These are phyloP conservation scores for Acanthamoeba healyi DNA, from an alignment of 208 protist genomes.

Conservation along the genomic window DNA sequence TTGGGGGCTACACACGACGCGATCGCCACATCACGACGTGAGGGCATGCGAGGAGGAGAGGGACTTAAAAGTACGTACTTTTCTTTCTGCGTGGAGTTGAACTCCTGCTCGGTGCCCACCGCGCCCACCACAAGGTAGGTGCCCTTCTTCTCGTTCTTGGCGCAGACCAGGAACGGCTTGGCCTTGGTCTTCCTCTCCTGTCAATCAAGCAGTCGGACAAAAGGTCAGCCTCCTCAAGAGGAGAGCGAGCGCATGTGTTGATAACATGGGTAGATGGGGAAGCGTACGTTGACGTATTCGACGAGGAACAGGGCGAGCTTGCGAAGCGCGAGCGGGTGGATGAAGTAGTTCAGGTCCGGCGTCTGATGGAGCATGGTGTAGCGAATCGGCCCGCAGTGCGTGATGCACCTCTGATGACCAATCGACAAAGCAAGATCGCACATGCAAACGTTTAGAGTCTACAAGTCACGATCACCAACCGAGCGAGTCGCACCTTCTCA, in stretches of 20 bases:
- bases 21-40: not conserved
- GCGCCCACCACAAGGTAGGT: slow-evolving; percentile 72
- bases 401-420: not conserved
- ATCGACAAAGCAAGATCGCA: not conserved
- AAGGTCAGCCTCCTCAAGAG: no score
- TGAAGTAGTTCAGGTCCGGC: slow-evolving; percentile 69
- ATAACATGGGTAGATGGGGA: no score
- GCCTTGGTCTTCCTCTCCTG: slow-evolving; percentile 57
- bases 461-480: no score
- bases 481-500: slow-evolving; percentile 26
- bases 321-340: slow-evolving; percentile 20
- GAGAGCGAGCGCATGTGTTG: no score
- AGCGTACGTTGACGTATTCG: slow-evolving; percentile 61
- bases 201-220: no score
- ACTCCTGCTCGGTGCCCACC: slow-evolving; percentile 67
- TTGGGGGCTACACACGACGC: no score
- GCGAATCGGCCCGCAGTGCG: slow-evolving; percentile 38
- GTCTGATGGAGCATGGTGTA: slow-evolving; percentile 58
- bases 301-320: slow-evolving; percentile 69
- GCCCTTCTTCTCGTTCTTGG: slow-evolving; percentile 59
- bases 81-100: slow-evolving; percentile 58
- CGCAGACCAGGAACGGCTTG: slow-evolving; percentile 73
- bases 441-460: not conserved
- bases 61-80: no score
- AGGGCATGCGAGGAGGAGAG: not conserved